A percentile compares a stretch with the other conserved stretches of the same genome.
Evolutionary conservation across 805 yeast species (phyloP).

Genomic region (Metschnikowia baotianmanensis): DNA sequence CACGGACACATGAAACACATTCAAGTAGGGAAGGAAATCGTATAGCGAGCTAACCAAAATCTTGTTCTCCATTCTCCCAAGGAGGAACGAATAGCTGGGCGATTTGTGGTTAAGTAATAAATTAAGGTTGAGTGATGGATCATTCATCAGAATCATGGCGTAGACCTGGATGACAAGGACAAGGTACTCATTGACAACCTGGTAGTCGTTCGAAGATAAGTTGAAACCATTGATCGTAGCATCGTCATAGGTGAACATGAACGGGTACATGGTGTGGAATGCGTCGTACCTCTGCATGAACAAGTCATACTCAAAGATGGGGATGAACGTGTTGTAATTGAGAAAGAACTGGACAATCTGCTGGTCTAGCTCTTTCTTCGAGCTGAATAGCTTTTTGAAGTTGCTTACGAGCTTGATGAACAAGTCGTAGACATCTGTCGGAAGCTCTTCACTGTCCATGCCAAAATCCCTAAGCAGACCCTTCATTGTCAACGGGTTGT

Average conservation of each 20-base stretch:
- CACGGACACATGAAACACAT: constrained; percentile 46
- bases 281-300: constrained; percentile 52
- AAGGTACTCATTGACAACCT: constrained; percentile 40
- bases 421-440: constrained; percentile 41
- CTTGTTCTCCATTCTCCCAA: constrained; percentile 8
- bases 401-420: constrained; percentile 44
- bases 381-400: constrained; percentile 38
- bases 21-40: constrained; percentile 47
- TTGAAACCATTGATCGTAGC: constrained; percentile 48
- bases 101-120: constrained; percentile 36
- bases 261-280: constrained; percentile 47
- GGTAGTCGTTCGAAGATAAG: constrained; percentile 39
- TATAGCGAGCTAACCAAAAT: constrained; percentile 37
- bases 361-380: constrained; percentile 43
- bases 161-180: constrained; percentile 48
- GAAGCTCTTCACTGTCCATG: constrained; percentile 23
- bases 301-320: constrained; percentile 51
- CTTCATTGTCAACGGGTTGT: constrained; percentile 38
- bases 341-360: constrained; percentile 49
- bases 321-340: constrained; percentile 52
- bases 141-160: constrained; percentile 51
- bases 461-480: constrained; percentile 7
- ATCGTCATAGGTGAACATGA: constrained; percentile 46
- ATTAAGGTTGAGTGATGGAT: constrained; percentile 44
- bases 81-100: constrained; percentile 27